phyloP scores from a whole-genome alignment of 2,329 filamentous ascomycete genomes.

The Zasmidium citrigriseum region DNA sequence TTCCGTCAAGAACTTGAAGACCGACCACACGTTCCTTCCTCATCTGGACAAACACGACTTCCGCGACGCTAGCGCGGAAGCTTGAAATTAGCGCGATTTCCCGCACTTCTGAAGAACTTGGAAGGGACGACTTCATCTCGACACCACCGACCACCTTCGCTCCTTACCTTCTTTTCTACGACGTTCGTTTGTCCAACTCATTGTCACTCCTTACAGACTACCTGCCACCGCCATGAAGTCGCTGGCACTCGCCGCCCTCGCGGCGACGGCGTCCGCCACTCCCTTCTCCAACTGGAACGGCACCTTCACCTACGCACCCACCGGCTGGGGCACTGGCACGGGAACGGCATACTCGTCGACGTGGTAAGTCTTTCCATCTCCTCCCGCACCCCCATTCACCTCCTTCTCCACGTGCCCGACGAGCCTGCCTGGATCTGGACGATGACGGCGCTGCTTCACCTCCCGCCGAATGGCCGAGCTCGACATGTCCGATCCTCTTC shows the following conservation, averaged over 20 bases:
- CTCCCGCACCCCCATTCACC: background rate
- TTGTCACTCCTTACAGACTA: conserved; percentile 30
- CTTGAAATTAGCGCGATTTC: background rate
- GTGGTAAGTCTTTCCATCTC: background rate
- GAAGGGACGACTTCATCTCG: background rate
- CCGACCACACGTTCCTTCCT: conserved; percentile 5
- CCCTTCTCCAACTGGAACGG: conserved; percentile 14
- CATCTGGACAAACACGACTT: conserved; percentile 1
- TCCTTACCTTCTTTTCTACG: conserved; percentile 13
- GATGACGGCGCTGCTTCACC: background rate
- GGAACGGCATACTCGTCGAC: too few species aligned
- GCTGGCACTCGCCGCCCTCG: conserved; percentile 10
- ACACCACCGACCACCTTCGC: conserved; percentile 8
- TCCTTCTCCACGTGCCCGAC: background rate
- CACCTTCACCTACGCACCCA: conserved; percentile 1
- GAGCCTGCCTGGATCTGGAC: conserved; percentile 1
- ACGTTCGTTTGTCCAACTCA: too few species aligned
- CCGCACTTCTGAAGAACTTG: background rate
- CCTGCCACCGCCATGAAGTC: conserved; percentile 20
- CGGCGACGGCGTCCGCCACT: conserved; percentile 10
- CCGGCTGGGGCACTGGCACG: background rate
- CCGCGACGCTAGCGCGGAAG: background rate
- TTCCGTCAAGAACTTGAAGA: too few species aligned
- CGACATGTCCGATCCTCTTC: background rate
- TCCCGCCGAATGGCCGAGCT: background rate